Percentiles rank a stretch among this genome's conserved stretches.
Evolutionary conservation across 345 rosid species (phyloP).

Genomic region (Hirschfeldia incana): DNA sequence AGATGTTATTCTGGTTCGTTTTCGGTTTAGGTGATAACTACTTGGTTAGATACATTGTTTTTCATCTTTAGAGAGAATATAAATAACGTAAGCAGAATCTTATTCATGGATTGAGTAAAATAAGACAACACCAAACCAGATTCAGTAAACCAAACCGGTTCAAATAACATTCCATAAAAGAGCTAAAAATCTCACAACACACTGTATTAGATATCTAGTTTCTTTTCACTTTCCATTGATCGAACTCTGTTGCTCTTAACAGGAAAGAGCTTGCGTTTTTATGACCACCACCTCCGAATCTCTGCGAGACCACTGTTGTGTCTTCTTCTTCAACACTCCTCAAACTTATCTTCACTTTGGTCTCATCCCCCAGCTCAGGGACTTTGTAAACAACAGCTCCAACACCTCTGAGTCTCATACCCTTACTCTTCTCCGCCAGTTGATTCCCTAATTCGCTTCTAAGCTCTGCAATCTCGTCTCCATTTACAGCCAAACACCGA

Average conservation of each 20-base stretch:
- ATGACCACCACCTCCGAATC: slow-evolving; percentile 77
- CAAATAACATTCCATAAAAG: not conserved
- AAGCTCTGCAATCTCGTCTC: slow-evolving; percentile 49
- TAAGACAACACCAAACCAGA: not conserved
- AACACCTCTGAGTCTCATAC: slow-evolving; percentile 51
- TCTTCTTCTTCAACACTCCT: slow-evolving; percentile 65
- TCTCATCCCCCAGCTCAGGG: slow-evolving; percentile 55
- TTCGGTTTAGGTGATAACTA: too few species aligned
- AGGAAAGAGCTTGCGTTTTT: slow-evolving; percentile 71
- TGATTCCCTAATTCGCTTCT: slow-evolving; percentile 77
- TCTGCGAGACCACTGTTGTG: slow-evolving; percentile 55
- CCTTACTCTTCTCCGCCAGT: slow-evolving; percentile 57
- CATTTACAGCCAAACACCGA: slow-evolving; percentile 59
- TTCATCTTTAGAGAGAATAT: not conserved
- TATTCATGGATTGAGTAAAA: not conserved
- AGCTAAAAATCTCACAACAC: too few species aligned
- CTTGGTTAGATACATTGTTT: not conserved
- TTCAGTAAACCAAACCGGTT: not conserved
- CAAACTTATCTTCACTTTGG: slow-evolving; percentile 65
- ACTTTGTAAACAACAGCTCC: slow-evolving; percentile 73
- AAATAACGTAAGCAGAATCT: not conserved
- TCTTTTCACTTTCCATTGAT: slow-evolving; percentile 52
- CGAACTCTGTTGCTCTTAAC: slow-evolving; percentile 48
- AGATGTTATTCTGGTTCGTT: not conserved
- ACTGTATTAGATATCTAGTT: not conserved